A percentile compares a stretch with the other conserved stretches of the same genome.
Evolutionary conservation across 208 protist genomes (phyloP).

Genomic region (Endotrypanum monterogeii): DNA sequence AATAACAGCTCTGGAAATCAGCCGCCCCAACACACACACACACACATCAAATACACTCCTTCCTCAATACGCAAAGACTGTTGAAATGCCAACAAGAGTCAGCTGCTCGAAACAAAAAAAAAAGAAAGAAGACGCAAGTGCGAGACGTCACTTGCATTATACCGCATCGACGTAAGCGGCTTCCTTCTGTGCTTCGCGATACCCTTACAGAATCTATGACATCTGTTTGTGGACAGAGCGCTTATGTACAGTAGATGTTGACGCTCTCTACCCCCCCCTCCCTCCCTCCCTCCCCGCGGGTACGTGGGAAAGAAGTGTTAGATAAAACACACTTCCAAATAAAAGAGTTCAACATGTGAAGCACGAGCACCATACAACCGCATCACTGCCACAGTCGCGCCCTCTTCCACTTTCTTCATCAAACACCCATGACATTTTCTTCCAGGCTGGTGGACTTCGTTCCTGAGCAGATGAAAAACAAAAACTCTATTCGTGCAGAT

Average conservation of each 20-base stretch:
- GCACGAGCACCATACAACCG: no score
- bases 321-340: no score
- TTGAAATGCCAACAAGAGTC: background rate
- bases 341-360: no score
- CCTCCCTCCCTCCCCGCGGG: no score
- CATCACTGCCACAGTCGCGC: background rate
- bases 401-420: no score
- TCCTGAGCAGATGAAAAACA: background rate
- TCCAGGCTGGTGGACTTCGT: no score
- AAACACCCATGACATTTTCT: background rate
- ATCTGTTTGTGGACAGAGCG: background rate
- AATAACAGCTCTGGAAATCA: background rate
- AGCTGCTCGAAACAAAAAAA: background rate
- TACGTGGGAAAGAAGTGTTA: no score
- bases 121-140: background rate
- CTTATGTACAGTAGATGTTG: background rate
- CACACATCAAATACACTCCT: background rate
- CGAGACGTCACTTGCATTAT: background rate
- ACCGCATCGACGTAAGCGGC: background rate
- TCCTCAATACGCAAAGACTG: background rate
- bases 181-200: background rate
- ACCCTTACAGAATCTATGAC: background rate
- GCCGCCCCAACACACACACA: background rate
- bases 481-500: background rate
- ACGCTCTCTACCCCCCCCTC: background rate